Percentiles rank a stretch among this genome's conserved stretches.
These are phyloP conservation scores for Trichocomaceae sp. DNA, from an alignment of 2,329 filamentous ascomycete genomes.

Conservation along the genomic window DNA sequence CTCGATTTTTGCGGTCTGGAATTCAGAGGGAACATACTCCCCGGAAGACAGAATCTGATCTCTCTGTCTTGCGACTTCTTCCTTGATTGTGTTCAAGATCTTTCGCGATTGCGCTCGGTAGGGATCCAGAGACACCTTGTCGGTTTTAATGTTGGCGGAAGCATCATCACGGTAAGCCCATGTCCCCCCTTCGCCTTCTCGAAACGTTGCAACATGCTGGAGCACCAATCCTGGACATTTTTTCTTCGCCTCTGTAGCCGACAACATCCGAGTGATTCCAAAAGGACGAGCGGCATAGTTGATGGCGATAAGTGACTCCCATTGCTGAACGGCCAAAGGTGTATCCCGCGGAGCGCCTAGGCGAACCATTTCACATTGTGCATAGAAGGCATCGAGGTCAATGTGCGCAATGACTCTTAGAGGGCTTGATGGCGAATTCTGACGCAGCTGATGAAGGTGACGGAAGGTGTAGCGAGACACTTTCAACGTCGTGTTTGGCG, in stretches of 20 bases:
- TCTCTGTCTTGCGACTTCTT: conserved; percentile 52
- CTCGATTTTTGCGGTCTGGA: conserved; percentile 58
- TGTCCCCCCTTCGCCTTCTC: conserved; percentile 72
- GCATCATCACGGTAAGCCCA: conserved; percentile 89
- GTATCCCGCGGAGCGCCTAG: conserved; percentile 65
- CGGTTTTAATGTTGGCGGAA: conserved; percentile 68
- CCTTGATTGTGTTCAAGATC: conserved; percentile 74
- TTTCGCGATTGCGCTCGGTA: conserved; percentile 78
- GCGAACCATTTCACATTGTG: conserved; percentile 90
- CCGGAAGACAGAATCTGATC: conserved; percentile 14
- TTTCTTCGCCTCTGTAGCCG: conserved; percentile 73
- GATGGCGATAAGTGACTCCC: conserved; percentile 89
- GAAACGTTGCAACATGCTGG: conserved; percentile 93
- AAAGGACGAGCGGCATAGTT: conserved; percentile 86
- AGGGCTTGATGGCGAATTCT: conserved; percentile 65
- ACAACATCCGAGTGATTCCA: conserved; percentile 73
- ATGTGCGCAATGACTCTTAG: conserved; percentile 84
- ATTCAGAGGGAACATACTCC: conserved; percentile 16
- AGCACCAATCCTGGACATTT: conserved; percentile 75
- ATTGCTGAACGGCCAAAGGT: conserved; percentile 91
- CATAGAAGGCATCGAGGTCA: conserved; percentile 96
- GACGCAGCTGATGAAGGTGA: conserved; percentile 68
- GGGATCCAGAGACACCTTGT: conserved; percentile 91
- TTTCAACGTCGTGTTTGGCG: conserved; percentile 26
- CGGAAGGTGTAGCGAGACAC: conserved; percentile 76